These are phyloP conservation scores for Phytomonas sp. DNA, from an alignment of 208 protist species.

Conservation along the genomic window DNA sequence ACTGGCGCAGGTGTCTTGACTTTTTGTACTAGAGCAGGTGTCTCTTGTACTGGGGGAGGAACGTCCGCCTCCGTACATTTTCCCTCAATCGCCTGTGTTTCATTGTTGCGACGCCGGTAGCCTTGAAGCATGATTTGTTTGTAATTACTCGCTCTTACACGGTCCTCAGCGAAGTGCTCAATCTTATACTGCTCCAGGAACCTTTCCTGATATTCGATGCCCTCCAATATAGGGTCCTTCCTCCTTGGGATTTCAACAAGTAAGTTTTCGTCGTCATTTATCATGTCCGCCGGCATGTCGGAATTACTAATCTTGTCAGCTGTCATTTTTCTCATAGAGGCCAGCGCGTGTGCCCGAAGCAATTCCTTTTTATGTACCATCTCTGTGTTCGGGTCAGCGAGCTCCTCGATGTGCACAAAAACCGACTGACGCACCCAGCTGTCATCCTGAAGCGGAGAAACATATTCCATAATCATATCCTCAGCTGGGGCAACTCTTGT, in stretches of 20 bases:
- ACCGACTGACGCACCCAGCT: constrained; percentile 72
- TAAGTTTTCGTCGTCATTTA: too few relatives aligned
- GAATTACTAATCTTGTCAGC: background rate
- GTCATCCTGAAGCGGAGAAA: constrained; percentile 79
- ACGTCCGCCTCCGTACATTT: background rate
- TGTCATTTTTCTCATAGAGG: constrained; percentile 16
- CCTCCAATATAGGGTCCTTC: constrained; percentile 64
- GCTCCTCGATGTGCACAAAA: constrained; percentile 59
- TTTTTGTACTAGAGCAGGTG: background rate
- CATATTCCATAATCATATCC: constrained; percentile 50
- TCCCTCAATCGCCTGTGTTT: background rate
- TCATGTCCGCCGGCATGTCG: too few relatives aligned
- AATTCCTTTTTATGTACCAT: constrained; percentile 70
- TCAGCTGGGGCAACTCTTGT: constrained; percentile 39
- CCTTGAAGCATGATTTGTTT: constrained; percentile 31
- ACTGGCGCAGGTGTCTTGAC: background rate
- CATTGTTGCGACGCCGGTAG: constrained; percentile 27
- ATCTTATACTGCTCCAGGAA: constrained; percentile 71
- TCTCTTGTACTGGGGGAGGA: too few relatives aligned
- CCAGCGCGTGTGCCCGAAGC: constrained; percentile 54
- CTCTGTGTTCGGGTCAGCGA: constrained; percentile 42
- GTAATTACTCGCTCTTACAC: constrained; percentile 38
- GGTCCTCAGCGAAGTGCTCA: constrained; percentile 27
- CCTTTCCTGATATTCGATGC: constrained; percentile 71
- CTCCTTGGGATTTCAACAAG: constrained; percentile 4